Base-by-base conservation (phyloP, 1,284 basidiomycete genomes). In the Cryptococcus hybrid region DNA sequence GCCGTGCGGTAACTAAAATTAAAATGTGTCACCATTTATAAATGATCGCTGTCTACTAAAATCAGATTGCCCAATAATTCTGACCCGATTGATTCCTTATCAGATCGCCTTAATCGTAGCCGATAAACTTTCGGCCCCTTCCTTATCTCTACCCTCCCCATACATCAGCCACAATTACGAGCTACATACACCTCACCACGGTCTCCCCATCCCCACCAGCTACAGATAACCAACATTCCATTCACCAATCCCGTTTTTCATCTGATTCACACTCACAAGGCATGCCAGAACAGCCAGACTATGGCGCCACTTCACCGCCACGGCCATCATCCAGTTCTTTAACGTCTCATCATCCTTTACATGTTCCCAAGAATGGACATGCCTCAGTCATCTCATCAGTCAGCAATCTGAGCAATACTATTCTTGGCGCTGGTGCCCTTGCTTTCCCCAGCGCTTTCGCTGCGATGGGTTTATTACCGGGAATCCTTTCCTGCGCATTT, bases 401-500 rank as follows among this genome's bases (percentile, higher is more conserved):
- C 24, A 62, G 65, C 49, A 93, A 93, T 69, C 79, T 92, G 54
- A 81, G 85, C 47, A 91, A 94, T 69, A 94, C 91, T 0, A 91
- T 92, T 67, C 88, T 93, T 68, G 90, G 91, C 12, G 91, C 88
- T 57, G 91, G 90, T 85, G 77, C 72, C 82, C 64, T 79, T 15
- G 76, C 76, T n/a, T 70, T 66, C 57, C 65, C 67, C 34, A 73
- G 91, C 84, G 89, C 88, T 36, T 85, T 94, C 82, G 90, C 91
- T 3, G 88, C 90, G 35, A 85, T 87, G 60, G 91, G 91, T 7
- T 78, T 94, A 55, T 83, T 94, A 55, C 90, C 92, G 2, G 95
- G 95, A 9, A 84, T 93, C 54, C 69, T 92, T 13, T 92, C 92
- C 37, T 95, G 96, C 68, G 62, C 88, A n/a, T 84, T 93, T 64